These are phyloP conservation scores for Cylindricascospora bacillispora DNA, from an alignment of 1,139 yeast species.

Conservation along the genomic window DNA sequence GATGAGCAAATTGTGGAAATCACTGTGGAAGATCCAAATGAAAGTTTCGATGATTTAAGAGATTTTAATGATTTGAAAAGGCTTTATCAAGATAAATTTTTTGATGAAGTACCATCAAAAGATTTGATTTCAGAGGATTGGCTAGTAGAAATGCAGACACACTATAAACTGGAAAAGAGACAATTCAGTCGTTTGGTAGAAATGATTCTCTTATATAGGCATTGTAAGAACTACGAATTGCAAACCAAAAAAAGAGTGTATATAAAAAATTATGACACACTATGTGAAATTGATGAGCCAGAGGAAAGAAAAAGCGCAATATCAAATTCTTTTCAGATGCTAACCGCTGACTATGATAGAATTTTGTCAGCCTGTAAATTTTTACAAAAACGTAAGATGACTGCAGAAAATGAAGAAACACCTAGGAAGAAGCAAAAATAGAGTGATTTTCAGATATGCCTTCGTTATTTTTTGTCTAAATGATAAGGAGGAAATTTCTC, in stretches of 20 bases:
- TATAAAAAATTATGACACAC: slow-evolving; percentile 67
- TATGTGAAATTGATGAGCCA: slow-evolving; percentile 45
- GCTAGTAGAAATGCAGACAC: slow-evolving; percentile 27
- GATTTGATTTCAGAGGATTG: slow-evolving; percentile 27
- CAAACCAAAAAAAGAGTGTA: slow-evolving; percentile 62
- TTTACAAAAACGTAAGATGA: no score
- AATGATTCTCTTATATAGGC: slow-evolving; percentile 46
- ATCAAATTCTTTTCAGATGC: slow-evolving; percentile 58
- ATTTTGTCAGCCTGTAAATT: slow-evolving; percentile 5
- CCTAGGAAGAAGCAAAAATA: no score
- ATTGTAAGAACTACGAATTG: slow-evolving; percentile 30
- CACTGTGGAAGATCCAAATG: slow-evolving; percentile 92
- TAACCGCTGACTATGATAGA: slow-evolving; percentile 58
- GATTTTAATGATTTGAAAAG: slow-evolving; percentile 67
- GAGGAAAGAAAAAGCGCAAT: slow-evolving; percentile 53
- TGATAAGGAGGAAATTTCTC: no score
- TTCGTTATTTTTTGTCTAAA: no score
- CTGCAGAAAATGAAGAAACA: no score
- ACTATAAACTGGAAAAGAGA: slow-evolving; percentile 56
- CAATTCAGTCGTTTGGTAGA: slow-evolving; percentile 72
- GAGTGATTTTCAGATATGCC: no score
- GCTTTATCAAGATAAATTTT: slow-evolving; percentile 28
- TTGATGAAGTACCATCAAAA: slow-evolving; percentile 14
- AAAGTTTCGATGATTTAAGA: slow-evolving; percentile 79
- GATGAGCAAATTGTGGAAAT: slow-evolving; percentile 53